Percentiles rank a stretch among this genome's conserved stretches.
phyloP scores from a whole-genome alignment of 805 yeast species.

The Wilhelminamyces savonicus region DNA sequence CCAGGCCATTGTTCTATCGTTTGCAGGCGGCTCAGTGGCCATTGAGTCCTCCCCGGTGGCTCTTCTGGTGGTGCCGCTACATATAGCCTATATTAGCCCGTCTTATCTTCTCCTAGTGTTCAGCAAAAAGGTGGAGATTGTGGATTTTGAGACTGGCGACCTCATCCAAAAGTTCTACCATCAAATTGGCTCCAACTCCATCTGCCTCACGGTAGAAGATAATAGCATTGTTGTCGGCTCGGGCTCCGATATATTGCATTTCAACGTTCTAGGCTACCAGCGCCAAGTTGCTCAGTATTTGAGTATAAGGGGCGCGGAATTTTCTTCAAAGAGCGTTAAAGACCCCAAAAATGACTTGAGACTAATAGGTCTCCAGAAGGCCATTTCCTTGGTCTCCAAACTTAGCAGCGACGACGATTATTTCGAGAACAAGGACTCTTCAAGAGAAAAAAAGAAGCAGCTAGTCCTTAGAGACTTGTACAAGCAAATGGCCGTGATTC shows the following conservation, averaged over 20 bases:
- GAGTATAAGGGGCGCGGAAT: constrained; percentile 8
- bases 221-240: constrained; percentile 6
- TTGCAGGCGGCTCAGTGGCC: constrained; percentile 4
- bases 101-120: constrained; percentile 26
- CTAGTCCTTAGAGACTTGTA: constrained; percentile 29
- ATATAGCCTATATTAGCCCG: constrained; percentile 22
- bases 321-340: constrained; percentile 6
- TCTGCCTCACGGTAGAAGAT: constrained; percentile 10
- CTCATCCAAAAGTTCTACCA: constrained; percentile 28
- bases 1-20: constrained; percentile 15
- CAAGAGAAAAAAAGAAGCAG: constrained; percentile 24
- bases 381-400: constrained; percentile 24
- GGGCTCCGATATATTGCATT: constrained; percentile 24
- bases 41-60: constrained; percentile 15
- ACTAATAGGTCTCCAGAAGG: constrained; percentile 26
- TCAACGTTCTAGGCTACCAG: constrained; percentile 17
- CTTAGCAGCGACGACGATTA: constrained; percentile 18
- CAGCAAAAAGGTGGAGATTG: constrained; percentile 25
- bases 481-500: constrained; percentile 22
- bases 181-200: constrained; percentile 19
- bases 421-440: constrained; percentile 20
- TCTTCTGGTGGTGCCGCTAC: constrained; percentile 19
- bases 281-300: constrained; percentile 33
- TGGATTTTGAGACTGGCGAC: constrained; percentile 30
- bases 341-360: constrained; percentile 24